Base-by-base conservation (phyloP, 2,329 filamentous ascomycete species). In the Cylindrodendrum hubeiense region DNA sequence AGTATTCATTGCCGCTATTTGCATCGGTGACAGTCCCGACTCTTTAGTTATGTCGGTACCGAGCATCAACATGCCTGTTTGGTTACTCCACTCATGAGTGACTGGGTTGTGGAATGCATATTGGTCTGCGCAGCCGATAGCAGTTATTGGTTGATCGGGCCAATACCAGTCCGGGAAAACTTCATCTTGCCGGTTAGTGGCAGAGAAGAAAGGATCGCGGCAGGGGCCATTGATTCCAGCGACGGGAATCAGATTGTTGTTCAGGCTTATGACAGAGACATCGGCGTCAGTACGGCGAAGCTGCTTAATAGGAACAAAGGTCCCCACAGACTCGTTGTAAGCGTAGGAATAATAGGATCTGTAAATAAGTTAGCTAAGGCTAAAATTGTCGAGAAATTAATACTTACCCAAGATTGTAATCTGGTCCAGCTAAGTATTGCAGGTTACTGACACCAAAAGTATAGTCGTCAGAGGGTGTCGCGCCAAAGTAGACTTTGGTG, bases 121-220 rank as follows among this genome's bases (percentile, higher is more conserved):
- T 30, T 58, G 55, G 33, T 58, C 55, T 7, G 30, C 55, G 30
- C 55, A 58, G 22, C 43, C 55, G n/a, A 58, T 41, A 44, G 55
- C 55, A 15, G 55, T 58, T 5, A 58, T 47, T 21, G 44, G 43
- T 13, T 37, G n/a, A 30, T 58, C 55, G 15, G 55, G 43, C 7
- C 37, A 15, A 22, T 49, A 58, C 55, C 55, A 58, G 12, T 26
- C 43, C 8, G 9, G 19, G n/a, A 39, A 55, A 5, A 28, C 15
- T 3, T 10, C 30, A 2, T 19, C 12, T 13, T 49, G n/a, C 6
- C 21, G 28, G 10, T 58, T 26, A 15, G 55, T 58, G 30, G 55
- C 55, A 15, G 55, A 58, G 21, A 49, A 58, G 55, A 58, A 58
- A 5, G 55, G 55, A 15, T 58, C 55, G 4, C 30, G 30, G 17